Evolutionary conservation across 805 yeast species (phyloP).

Genomic region (Barnettozyma pratensis): DNA sequence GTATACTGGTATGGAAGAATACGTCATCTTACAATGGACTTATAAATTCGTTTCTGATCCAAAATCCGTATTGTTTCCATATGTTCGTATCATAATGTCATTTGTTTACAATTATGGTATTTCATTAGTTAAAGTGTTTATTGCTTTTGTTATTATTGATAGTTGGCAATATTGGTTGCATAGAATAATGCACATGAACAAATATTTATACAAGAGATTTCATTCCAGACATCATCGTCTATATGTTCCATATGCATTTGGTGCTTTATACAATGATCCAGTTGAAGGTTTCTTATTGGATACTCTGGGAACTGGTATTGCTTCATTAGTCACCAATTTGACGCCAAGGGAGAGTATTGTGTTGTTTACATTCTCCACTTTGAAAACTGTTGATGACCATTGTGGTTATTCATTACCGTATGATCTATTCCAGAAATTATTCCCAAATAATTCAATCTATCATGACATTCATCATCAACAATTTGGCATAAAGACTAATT

Average conservation of each 20-base stretch:
- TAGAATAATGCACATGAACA: slow-evolving; percentile 81
- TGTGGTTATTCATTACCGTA: slow-evolving; percentile 95
- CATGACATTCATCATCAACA: slow-evolving; percentile 97
- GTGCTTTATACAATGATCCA: slow-evolving; percentile 93
- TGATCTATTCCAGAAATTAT: slow-evolving; percentile 83
- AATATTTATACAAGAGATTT: slow-evolving; percentile 66
- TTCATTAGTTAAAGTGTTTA: slow-evolving; percentile 48
- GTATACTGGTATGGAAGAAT: slow-evolving; percentile 45
- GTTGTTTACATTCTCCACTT: slow-evolving; percentile 80
- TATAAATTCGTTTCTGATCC: slow-evolving; percentile 1
- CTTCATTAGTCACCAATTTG: slow-evolving; percentile 56
- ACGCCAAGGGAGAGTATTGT: slow-evolving; percentile 72
- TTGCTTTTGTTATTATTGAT: slow-evolving; percentile 76
- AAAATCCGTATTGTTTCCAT: slow-evolving; percentile 33
- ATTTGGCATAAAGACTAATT: slow-evolving; percentile 91
- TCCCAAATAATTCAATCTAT: slow-evolving; percentile 93
- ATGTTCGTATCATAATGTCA: slow-evolving; percentile 20
- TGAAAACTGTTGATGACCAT: slow-evolving; percentile 97
- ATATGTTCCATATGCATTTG: slow-evolving; percentile 95
- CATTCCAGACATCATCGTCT: slow-evolving; percentile 94
- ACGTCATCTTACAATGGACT: slow-evolving; percentile 41
- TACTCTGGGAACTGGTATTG: slow-evolving; percentile 87
- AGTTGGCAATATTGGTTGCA: slow-evolving; percentile 95
- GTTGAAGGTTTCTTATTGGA: slow-evolving; percentile 91
- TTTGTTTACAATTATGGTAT: slow-evolving; percentile 60